Evolutionary conservation across 108 stramenopile genomes (phyloP), one percentile per base, ranked within the genome.

Genomic region (Nitzschia putrida): DNA sequence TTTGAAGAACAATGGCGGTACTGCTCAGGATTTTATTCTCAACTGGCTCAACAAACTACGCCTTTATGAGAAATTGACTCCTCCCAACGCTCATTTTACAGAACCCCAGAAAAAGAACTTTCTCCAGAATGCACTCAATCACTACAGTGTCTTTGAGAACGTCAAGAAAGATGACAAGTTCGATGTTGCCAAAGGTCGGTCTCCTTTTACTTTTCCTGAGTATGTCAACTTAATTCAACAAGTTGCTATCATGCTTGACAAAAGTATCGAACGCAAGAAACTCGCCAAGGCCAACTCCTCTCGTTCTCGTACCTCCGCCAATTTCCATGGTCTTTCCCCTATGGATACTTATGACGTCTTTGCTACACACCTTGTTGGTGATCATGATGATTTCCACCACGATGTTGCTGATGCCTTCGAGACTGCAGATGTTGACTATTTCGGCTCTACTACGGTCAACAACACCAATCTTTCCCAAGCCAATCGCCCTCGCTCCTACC

Each of bases 1-100:
- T n/a, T 25, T 24, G 9, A 50, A 25, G 3, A 29, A 42, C 2
- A 63, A 61, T 29, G 1, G 37, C 21, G 71, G 61, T 16, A 63
- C 57, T 16, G 22, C 49, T 4, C 21, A 50, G 9, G 3, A 16
- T 9, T 73, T 73, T 45, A 9, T 73, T 20, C 37, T 57, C 14
- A 13, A 66, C 39, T 73, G 63, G 55, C 54, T 55, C 23, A 45
- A 73, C 26, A 12, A 66, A n/a, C 14, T 73, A 0, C 53, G 64
- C 16, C 10, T 9, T 4, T 65, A 55, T 37, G 64, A 66, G 57
- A 10, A 9, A 7, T 12, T 58, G 26, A 34, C 57, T 11, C 57
- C 57, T 11, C 13, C 57, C 11, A 22, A 10, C 34, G 24, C 57
- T 29, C n/a, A n/a, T n/a, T n/a, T n/a, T n/a, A n/a, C n/a, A n/a